A percentile compares a stretch with the other conserved stretches of the same genome.
Evolutionary conservation across 1,284 basidiomycete species (phyloP).

Genomic region (Ganoderma meredithae): DNA sequence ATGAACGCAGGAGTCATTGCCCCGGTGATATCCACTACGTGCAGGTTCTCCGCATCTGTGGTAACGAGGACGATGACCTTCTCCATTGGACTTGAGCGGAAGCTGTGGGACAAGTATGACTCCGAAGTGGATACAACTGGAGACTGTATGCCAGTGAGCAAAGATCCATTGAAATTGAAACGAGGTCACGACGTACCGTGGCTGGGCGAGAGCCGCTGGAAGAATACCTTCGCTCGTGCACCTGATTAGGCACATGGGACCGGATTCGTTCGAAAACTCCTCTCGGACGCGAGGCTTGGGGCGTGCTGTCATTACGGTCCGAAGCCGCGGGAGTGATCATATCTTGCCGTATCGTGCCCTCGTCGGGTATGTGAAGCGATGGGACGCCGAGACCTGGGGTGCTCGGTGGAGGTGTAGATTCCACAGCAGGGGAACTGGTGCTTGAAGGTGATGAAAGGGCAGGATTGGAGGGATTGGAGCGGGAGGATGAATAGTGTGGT

Average conservation of each 20-base stretch:
- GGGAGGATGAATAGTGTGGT: constrained; percentile 44
- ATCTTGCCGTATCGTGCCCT: constrained; percentile 47
- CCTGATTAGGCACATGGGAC: constrained; percentile 13
- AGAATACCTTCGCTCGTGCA: constrained; percentile 19
- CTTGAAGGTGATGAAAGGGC: constrained; percentile 71
- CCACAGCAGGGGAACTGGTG: constrained; percentile 65
- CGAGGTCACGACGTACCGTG: constrained; percentile 46
- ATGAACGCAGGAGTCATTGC: constrained; percentile 77
- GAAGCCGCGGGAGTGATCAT: constrained; percentile 38
- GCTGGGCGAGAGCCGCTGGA: constrained; percentile 37
- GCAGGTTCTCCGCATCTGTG: constrained; percentile 82
- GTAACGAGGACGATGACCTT: constrained; percentile 79
- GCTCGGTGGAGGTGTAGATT: constrained; percentile 68
- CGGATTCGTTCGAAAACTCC: constrained; percentile 32
- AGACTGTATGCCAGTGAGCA: constrained; percentile 45
- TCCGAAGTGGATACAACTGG: constrained; percentile 51
- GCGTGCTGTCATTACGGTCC: constrained; percentile 37
- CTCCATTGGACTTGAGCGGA: constrained; percentile 43
- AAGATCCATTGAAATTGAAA: neutral
- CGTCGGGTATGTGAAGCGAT: constrained; percentile 50
- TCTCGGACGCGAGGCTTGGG: constrained; percentile 31
- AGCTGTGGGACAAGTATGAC: constrained; percentile 33
- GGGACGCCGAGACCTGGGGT: constrained; percentile 62
- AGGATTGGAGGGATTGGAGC: constrained; percentile 56
- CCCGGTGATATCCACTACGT: constrained; percentile 80